phyloP scores from a whole-genome alignment of 2,329 filamentous ascomycete genomes.

The Alternaria burnsii region DNA sequence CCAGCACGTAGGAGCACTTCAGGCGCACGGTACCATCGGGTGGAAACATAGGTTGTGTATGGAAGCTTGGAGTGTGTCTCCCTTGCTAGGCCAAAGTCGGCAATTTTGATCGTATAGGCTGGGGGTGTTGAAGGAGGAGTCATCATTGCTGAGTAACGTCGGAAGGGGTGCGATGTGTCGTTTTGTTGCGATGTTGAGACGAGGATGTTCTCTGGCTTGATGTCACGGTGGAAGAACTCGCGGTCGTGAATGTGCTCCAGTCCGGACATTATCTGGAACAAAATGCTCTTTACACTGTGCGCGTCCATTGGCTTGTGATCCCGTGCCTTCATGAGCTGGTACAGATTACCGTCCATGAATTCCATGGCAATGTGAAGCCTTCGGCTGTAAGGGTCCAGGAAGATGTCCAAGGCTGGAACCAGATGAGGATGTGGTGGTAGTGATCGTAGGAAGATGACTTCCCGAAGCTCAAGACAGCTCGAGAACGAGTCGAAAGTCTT shows the following conservation, averaged over 20 bases:
- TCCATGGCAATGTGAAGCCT: constrained; percentile 99
- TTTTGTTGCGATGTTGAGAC: constrained; percentile 88
- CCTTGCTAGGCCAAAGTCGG: constrained; percentile 95
- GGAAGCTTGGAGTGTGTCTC: constrained; percentile 96
- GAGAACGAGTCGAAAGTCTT: constrained; percentile 95
- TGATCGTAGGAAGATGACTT: constrained; percentile 94
- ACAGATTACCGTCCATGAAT: constrained; percentile 99
- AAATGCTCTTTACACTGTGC: constrained; percentile 92
- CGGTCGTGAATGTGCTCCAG: constrained; percentile 97
- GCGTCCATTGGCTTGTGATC: constrained; percentile 95
- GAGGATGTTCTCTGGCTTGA: constrained; percentile 98
- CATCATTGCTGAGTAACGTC: constrained; percentile 89
- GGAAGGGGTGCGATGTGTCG: constrained; percentile 84
- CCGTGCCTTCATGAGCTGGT: constrained; percentile 97
- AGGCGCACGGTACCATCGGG: constrained; percentile 92
- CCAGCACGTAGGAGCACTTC: constrained; percentile 93
- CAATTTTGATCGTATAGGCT: constrained; percentile 95
- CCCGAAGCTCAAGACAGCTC: constrained; percentile 89
- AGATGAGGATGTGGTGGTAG: constrained; percentile 88
- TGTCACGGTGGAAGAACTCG: constrained; percentile 97
- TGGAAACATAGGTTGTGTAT: constrained; percentile 98
- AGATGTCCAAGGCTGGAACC: constrained; percentile 97
- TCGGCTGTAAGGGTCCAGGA: constrained; percentile 93
- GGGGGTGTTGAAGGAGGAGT: constrained; percentile 95
- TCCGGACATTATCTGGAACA: constrained; percentile 95